phyloP scores from a whole-genome alignment of 495 filamentous ascomycete species.

The Hypoxylon lienhwacheense region DNA sequence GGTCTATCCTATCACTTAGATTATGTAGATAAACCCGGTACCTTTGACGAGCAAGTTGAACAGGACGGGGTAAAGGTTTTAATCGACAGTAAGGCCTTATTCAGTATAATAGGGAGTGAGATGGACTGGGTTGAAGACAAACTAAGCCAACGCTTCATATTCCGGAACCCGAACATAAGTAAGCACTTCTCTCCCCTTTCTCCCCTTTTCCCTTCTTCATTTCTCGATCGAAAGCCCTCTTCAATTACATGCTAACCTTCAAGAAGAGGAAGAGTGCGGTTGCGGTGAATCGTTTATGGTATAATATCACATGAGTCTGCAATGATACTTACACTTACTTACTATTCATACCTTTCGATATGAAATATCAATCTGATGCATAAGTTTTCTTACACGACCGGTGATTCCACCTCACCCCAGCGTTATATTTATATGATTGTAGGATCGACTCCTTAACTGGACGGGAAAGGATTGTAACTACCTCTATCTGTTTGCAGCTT shows the following conservation, averaged over 20 bases:
- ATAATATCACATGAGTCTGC: no score
- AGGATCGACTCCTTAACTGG: no score
- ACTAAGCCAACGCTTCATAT: slow-evolving; percentile 84
- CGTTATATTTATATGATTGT: no score
- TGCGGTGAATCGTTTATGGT: slow-evolving; percentile 99
- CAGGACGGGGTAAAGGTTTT: slow-evolving; percentile 96
- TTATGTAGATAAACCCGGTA: slow-evolving; percentile 86
- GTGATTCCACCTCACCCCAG: no score
- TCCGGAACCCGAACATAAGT: slow-evolving; percentile 98
- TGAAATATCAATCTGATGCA: no score
- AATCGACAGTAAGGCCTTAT: slow-evolving; percentile 94
- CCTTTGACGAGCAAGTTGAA: slow-evolving; percentile 89
- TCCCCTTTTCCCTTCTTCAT: not conserved
- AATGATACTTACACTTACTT: no score
- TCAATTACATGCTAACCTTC: slow-evolving; percentile 41
- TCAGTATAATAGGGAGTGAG: slow-evolving; percentile 97
- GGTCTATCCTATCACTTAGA: slow-evolving; percentile 94
- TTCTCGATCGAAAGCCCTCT: no score
- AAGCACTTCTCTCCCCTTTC: slow-evolving; percentile 47
- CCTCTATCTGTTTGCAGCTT: slow-evolving; percentile 67
- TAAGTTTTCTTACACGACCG: no score
- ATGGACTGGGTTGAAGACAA: slow-evolving; percentile 99
- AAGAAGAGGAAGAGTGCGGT: slow-evolving; percentile 89
- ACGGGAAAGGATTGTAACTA: slow-evolving; percentile 54
- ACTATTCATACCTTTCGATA: no score